Base-by-base conservation (phyloP, 2,329 filamentous ascomycete species). In the Talaromyces sp. region DNA sequence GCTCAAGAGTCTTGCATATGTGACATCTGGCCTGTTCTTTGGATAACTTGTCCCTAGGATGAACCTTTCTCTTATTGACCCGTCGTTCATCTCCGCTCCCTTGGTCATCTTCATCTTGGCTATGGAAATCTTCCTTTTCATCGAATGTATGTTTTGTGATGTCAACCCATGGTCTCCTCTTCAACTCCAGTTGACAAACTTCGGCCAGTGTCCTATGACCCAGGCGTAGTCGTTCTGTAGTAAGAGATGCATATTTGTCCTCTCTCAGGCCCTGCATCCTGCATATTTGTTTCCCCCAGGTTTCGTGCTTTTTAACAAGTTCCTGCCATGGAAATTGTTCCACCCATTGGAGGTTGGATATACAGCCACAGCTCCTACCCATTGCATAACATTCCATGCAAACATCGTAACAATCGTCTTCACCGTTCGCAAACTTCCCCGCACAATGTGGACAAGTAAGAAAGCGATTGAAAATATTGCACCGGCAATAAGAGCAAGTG, bases 311-410 rank as follows among this genome's bases (percentile, higher is more conserved):
- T 53, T 85, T 79, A 0, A 85, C 79, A 10, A 99, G 78, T 13
- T 91, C 85, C 41, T 84, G 81, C 92, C 92, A 97, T 11, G 83
- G 78, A 81, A 92, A 97, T 70, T 97, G 94, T 70, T 99, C 92
- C 53, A 90, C 91, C 92, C 93, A 99, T 61, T 84, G 85, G 10
- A 96, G 81, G 10, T 85, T 86, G 3, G 92, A 96, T 53, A 96
- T 82, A 68, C 94, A 99, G 2, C 84, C 84, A 70, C 94, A 99
- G 46, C 92, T 96, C 53, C 94, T 85, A 21, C 94, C 94, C 89
- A 97, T 96, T n/a, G 86, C 89, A 69, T 96, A 99, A 69, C 94
- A 99, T 65, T 99, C 94, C 89, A 99, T 92, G 69, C 94, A 99
- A 21, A 99, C 82, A 70, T 99, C 94, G 70, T 97, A 99, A 0